Percentiles rank a stretch among this genome's conserved stretches.
Evolutionary conservation across 2,329 filamentous ascomycete species (phyloP).

Genomic region (Arthroderma sp.): DNA sequence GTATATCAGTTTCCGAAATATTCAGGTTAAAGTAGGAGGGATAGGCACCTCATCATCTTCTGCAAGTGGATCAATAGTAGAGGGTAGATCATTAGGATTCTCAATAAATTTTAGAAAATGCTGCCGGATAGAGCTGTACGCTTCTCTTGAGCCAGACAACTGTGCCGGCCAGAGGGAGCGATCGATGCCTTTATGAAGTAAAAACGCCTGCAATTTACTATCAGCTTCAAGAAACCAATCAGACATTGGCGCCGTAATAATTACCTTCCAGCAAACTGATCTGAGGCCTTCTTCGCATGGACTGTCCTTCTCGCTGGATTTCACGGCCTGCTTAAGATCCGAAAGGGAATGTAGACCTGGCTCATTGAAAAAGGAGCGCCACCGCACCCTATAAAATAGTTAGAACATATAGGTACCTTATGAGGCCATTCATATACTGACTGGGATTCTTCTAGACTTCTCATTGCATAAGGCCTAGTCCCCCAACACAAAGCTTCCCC

Average conservation of each 20-base stretch:
- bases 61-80: conserved; percentile 67
- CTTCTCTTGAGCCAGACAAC: conserved; percentile 54
- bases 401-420: neutral
- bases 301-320: conserved; percentile 41
- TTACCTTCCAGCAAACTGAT: conserved; percentile 84
- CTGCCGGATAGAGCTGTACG: conserved; percentile 58
- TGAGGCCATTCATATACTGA: conserved; percentile 15
- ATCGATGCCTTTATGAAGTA: conserved; percentile 59
- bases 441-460: conserved; percentile 43
- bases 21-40: conserved; percentile 5
- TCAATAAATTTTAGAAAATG: conserved; percentile 73
- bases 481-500: neutral
- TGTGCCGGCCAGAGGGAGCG: conserved; percentile 54
- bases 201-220: conserved; percentile 49
- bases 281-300: conserved; percentile 61
- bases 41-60: conserved; percentile 57
- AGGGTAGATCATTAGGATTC: conserved; percentile 66
- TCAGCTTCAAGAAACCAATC: conserved; percentile 2
- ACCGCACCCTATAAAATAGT: conserved; percentile 43
- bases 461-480: conserved; percentile 28
- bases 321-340: conserved; percentile 52
- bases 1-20: conserved; percentile 30
- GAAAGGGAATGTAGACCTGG: conserved; percentile 41
- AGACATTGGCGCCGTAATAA: neutral
- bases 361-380: conserved; percentile 47